Evolutionary conservation across 345 rosid genomes (phyloP), one percentile per base, ranked within the genome.

Genomic region (Sisymbrium irio): DNA sequence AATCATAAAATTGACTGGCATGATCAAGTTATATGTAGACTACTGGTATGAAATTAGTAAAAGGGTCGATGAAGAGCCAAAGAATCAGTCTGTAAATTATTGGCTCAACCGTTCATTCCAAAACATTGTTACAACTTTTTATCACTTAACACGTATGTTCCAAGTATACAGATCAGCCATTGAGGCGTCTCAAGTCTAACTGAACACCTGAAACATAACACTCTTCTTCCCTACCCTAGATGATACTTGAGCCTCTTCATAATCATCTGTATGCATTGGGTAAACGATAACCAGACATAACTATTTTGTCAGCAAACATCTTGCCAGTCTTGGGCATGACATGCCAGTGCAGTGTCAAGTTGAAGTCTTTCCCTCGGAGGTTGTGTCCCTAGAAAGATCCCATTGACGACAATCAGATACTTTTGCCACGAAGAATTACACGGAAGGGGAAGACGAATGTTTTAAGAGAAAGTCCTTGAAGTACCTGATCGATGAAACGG

Each of bases 281-380:
- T 75, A 94, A 74, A 54, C 78, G 85, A 81, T 85, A 91, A 27
- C 97, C 98, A 13, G 96, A 69, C 88, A 88, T 77, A 53, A 89
- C 92, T 45, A 91, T 62, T 73, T 91, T 89, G 84, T 89, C 79
- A 4, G 92, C 87, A 68, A 89, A 89, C 98, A 94, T 94, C 83
- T 89, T 94, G 40, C 98, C 98, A 0, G 98, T 91, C 87, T 91
- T 94, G 27, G 98, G 97, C 98, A 94, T 94, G 50, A 94, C 95
- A 70, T 89, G 97, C 97, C 98, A 94, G 80, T 88, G 98, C 80
- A 94, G 63, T 14, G 98, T 89, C 77, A 94, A 79, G 83, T 91
- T 94, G 85, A 89, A 89, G 59, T 85, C 80, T 69, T 91, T 91
- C 41, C 95, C 92, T 0, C 93, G 86, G 39, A 94, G 96, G 78